Conservation (phyloP, 441 rosid species). For the Gossypium davidsonii region DNA sequence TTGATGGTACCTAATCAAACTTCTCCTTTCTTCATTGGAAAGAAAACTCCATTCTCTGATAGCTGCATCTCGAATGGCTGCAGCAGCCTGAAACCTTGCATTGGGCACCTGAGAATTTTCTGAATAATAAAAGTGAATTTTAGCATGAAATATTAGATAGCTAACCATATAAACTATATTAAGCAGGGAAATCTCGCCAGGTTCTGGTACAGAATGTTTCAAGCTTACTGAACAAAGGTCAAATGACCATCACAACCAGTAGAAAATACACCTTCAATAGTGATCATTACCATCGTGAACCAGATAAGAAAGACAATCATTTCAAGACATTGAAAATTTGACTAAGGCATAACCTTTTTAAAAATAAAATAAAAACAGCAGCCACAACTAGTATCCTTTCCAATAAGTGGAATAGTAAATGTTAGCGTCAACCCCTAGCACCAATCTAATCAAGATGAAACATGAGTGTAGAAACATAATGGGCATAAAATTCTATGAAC, state of each 20-base stretch:
- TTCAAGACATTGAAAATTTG: not conserved
- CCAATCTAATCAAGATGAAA: not conserved
- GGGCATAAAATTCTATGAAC: not conserved
- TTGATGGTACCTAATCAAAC: constrained; percentile 57
- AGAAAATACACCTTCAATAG: not conserved
- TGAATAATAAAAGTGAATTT: constrained; percentile 23
- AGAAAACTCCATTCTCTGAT: constrained; percentile 92
- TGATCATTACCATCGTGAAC: not conserved
- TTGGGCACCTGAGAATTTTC: constrained; percentile 87
- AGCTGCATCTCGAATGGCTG: constrained; percentile 91
- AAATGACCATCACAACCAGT: not conserved
- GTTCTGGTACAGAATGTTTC: not conserved
- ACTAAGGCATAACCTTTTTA: not conserved
- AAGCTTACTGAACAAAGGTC: not conserved
- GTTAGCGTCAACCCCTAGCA: not conserved
- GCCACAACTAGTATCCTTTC: not conserved
- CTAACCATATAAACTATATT: constrained; percentile 7
- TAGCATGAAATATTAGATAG: constrained; percentile 12
- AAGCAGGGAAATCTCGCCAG: not conserved
- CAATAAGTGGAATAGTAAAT: not conserved
- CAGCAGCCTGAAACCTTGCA: constrained; percentile 97
- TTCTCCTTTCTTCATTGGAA: constrained; percentile 59
- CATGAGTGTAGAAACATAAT: not conserved
- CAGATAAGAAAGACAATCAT: not conserved
- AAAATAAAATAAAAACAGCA: not conserved